Evolutionary conservation across 2,329 filamentous ascomycete species (phyloP), one percentile per base, ranked within the genome.

Genomic region (Chaetomium globosum): DNA sequence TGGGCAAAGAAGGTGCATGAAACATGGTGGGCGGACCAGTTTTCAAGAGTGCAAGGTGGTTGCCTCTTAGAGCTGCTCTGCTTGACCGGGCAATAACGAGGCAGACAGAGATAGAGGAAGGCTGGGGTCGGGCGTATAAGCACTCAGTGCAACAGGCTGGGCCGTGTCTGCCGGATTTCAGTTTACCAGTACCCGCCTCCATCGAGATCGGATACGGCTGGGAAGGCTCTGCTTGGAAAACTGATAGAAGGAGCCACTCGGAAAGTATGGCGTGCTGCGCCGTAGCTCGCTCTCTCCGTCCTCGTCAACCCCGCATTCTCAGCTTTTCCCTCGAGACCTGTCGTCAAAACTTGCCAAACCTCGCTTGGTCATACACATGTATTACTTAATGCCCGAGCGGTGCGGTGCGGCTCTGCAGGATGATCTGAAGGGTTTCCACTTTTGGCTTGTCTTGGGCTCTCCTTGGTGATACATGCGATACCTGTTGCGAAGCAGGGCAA

Each of bases 41-140:
- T 19, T 23, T 23, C 33, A 19, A 30, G 19, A 26, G 5, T n/a
- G 16, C 39, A 4, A 19, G 6, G 8, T 23, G 56, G 39, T 54
- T 39, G 56, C 36, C 49, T 59, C 33, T 23, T 46, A 36, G 30
- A 13, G 16, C 7, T 10, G 10, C 57, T 36, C 57, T 56, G 43
- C 63, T 51, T 61, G 21, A 23, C 43, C 58, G 63, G 63, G 63
- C 63, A 61, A 61, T 52, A 16, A 5, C 30, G 48, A 60, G 46
- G 57, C 36, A 48, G 12, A 43, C 16, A 13, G 31, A 36, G 21
- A 28, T 1, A 21, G 46, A 13, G 23, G 33, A n/a, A 43, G 33
- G 31, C 19, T 57, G 6, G 10, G 3, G 7, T 36, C 53, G 55
- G 55, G 19, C 33, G 51, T 61, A 54, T 16, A 31, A 36, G 33